Conservation (phyloP, 495 filamentous ascomycete species). For the Neurospora sp. region DNA sequence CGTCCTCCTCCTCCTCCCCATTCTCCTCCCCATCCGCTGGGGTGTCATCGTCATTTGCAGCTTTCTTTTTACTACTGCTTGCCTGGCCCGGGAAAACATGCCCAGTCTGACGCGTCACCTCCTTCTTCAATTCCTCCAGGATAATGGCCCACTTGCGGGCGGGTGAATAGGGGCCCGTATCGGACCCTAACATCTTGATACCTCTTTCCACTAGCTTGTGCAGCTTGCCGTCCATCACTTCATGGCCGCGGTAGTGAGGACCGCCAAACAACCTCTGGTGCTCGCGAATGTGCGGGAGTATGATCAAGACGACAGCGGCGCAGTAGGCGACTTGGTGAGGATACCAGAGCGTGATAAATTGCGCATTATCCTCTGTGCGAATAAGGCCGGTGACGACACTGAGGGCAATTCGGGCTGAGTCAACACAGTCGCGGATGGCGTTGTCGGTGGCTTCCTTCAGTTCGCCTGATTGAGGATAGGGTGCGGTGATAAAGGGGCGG, state of each 20-base stretch:
- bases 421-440: conserved; percentile 32
- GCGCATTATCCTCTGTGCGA: conserved; percentile 5
- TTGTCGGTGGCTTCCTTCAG: conserved; percentile 21
- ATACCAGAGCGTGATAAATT: conserved; percentile 14
- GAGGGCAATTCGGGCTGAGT: conserved; percentile 34
- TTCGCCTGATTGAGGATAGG: conserved; percentile 8
- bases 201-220: conserved; percentile 4
- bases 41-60: background rate
- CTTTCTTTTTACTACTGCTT: background rate
- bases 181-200: conserved; percentile 1
- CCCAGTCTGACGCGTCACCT: conserved; percentile 2
- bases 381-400: conserved; percentile 8
- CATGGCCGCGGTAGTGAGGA: background rate
- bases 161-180: conserved; percentile 9
- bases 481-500: conserved; percentile 38
- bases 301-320: conserved; percentile 1
- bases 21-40: background rate
- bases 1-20: background rate
- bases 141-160: conserved; percentile 10
- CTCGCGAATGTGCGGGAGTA: conserved; percentile 12
- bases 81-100: background rate
- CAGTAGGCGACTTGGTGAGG: conserved; percentile 12
- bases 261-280: conserved; percentile 4
- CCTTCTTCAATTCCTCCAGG: conserved; percentile 14
- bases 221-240: conserved; percentile 2